Evolutionary conservation across 768 basidiomycete species (phyloP).

Genomic region (Lepiota brunneoincarnata): DNA sequence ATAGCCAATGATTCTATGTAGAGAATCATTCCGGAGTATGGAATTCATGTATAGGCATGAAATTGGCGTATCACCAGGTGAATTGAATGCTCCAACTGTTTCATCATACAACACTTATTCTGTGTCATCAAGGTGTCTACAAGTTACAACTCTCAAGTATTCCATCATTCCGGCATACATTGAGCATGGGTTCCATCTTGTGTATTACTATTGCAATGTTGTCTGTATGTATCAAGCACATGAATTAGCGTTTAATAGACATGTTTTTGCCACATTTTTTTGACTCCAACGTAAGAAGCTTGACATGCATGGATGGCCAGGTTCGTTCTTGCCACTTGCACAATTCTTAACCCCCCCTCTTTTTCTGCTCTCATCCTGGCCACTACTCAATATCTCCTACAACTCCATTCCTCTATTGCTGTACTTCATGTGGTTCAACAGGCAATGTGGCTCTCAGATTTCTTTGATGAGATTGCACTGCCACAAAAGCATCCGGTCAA

Average conservation of each 20-base stretch:
- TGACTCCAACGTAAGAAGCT: conserved; percentile 49
- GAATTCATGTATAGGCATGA: no score
- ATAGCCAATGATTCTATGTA: no score
- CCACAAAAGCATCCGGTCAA: no score
- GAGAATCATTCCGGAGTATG: no score
- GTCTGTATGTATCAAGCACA: neutral
- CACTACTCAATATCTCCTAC: conserved; percentile 22
- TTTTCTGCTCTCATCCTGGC: conserved; percentile 18
- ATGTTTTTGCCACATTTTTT: conserved; percentile 39
- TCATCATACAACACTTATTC: no score
- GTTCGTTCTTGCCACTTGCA: conserved; percentile 6
- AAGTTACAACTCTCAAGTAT: no score
- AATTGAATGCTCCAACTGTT: no score
- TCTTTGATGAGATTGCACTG: no score
- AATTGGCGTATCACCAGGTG: no score
- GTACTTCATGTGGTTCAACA: no score
- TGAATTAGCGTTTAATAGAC: conserved; percentile 1
- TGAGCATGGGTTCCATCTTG: neutral
- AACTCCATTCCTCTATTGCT: conserved; percentile 18
- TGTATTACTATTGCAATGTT: neutral
- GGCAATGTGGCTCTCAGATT: no score
- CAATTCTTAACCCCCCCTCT: conserved; percentile 12
- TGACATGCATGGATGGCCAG: conserved; percentile 16
- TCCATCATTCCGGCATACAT: neutral
- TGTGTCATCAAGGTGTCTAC: no score